Percentiles rank a stretch among this genome's conserved stretches.
phyloP scores from a whole-genome alignment of 1,284 basidiomycete genomes.

The Tilletia indica region DNA sequence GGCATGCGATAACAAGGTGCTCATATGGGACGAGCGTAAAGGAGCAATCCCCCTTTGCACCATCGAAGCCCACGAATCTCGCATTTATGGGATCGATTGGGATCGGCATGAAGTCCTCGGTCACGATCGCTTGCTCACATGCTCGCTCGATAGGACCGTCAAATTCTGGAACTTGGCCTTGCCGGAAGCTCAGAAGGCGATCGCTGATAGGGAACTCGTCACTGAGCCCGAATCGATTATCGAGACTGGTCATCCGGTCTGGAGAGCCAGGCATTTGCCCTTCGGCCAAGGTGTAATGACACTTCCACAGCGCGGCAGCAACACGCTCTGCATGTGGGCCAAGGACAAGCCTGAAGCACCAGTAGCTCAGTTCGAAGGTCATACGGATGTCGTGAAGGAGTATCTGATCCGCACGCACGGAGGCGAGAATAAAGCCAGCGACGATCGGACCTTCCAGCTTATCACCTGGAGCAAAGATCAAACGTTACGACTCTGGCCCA shows the following conservation, averaged over 20 bases:
- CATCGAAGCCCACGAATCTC: constrained; percentile 50
- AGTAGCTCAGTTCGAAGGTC: constrained; percentile 79
- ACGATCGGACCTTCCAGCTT: constrained; percentile 59
- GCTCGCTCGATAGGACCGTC: constrained; percentile 53
- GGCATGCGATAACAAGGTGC: constrained; percentile 37
- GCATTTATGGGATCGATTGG: constrained; percentile 56
- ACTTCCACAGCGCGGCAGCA: constrained; percentile 83
- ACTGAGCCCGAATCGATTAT: constrained; percentile 60
- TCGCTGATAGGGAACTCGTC: constrained; percentile 43
- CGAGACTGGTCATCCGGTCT: constrained; percentile 81
- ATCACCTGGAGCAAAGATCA: constrained; percentile 97
- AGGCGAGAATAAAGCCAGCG: constrained; percentile 54
- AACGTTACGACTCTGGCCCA: constrained; percentile 86
- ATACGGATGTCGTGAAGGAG: constrained; percentile 91
- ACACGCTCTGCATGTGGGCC: constrained; percentile 79
- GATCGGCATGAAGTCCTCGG: constrained; percentile 41
- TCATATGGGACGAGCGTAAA: constrained; percentile 54
- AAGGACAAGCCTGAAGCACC: constrained; percentile 61
- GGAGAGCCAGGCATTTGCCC: constrained; percentile 86
- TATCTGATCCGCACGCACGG: constrained; percentile 85
- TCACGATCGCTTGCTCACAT: constrained; percentile 51
- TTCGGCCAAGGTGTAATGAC: constrained; percentile 88
- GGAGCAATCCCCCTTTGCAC: constrained; percentile 41
- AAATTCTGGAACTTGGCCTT: constrained; percentile 51
- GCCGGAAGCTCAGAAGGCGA: constrained; percentile 38